Percentiles rank a stretch among this genome's conserved stretches.
Conservation (phyloP, 495 filamentous ascomycete species). For the Trichoderma asperelloides region DNA sequence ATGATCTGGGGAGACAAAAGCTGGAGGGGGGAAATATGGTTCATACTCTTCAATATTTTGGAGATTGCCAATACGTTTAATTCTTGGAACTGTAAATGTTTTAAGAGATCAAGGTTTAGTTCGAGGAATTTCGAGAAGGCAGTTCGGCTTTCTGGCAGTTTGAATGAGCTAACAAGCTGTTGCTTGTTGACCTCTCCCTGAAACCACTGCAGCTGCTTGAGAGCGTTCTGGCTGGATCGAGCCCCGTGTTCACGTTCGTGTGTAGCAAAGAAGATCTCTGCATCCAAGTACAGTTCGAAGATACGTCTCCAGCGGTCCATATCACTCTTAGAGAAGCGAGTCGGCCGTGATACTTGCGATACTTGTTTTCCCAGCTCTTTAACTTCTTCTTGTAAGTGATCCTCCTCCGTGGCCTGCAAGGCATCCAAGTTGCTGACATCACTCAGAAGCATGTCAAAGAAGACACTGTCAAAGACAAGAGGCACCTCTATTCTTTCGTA, state of each 20-base stretch:
- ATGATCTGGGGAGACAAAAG: conserved; percentile 7
- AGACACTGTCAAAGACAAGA: conserved; percentile 55
- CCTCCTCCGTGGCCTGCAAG: conserved; percentile 49
- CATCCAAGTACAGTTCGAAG: conserved; percentile 61
- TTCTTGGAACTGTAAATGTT: conserved; percentile 62
- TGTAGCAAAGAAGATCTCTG: conserved; percentile 64
- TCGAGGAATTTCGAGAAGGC: conserved; percentile 54
- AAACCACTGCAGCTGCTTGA: conserved; percentile 50
- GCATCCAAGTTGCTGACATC: conserved; percentile 52
- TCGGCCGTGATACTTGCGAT: conserved; percentile 48
- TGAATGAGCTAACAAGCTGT: conserved; percentile 46
- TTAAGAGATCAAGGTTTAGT: conserved; percentile 56
- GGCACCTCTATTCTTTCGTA: conserved; percentile 51
- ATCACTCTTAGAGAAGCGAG: conserved; percentile 48
- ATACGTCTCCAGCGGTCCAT: conserved; percentile 63
- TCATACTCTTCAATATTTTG: conserved; percentile 71
- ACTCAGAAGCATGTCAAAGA: conserved; percentile 55
- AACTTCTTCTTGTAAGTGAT: conserved; percentile 45
- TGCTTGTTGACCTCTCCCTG: conserved; percentile 44
- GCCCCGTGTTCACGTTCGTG: conserved; percentile 50
- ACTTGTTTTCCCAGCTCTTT: conserved; percentile 45
- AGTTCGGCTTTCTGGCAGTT: conserved; percentile 42
- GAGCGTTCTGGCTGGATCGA: conserved; percentile 43
- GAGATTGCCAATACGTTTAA: conserved; percentile 58
- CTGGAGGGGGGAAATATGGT: background rate